Evolutionary conservation across 768 basidiomycete genomes (phyloP).

Genomic region (Lactifluus subvellereus): DNA sequence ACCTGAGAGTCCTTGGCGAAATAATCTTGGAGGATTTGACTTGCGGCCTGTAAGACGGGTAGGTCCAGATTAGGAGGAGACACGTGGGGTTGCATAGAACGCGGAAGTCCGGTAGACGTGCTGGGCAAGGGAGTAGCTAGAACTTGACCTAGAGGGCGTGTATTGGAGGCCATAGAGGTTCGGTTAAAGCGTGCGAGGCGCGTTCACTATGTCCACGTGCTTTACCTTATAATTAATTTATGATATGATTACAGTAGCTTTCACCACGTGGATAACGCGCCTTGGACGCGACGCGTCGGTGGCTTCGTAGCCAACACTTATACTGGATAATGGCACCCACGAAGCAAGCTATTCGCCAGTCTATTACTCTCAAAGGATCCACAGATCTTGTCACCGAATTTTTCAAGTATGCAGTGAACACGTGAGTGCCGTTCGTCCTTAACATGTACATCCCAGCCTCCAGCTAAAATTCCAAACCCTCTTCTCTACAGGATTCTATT

Average conservation of each 20-base stretch:
- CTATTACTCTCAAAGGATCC: slow-evolving; percentile 94
- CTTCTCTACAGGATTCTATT: slow-evolving; percentile 70
- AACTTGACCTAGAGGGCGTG: neutral
- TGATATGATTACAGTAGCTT: too few species aligned
- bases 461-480: slow-evolving; percentile 5
- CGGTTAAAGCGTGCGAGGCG: neutral
- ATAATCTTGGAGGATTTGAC: slow-evolving; percentile 59
- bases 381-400: slow-evolving; percentile 94
- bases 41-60: slow-evolving; percentile 56
- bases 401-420: slow-evolving; percentile 99
- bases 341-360: slow-evolving; percentile 51
- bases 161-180: neutral
- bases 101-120: slow-evolving; percentile 6
- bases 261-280: neutral
- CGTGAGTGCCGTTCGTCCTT: slow-evolving; percentile 44
- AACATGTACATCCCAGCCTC: neutral
- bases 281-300: neutral
- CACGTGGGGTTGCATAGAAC: slow-evolving; percentile 12
- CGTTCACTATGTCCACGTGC: slow-evolving; percentile 10
- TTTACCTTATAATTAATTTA: neutral
- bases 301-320: neutral
- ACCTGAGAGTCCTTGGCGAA: slow-evolving; percentile 67
- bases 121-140: neutral
- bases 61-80: slow-evolving; percentile 46
- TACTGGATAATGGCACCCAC: slow-evolving; percentile 35